phyloP scores from a whole-genome alignment of 2,329 filamentous ascomycete species.

The Aspergillus intermedius region DNA sequence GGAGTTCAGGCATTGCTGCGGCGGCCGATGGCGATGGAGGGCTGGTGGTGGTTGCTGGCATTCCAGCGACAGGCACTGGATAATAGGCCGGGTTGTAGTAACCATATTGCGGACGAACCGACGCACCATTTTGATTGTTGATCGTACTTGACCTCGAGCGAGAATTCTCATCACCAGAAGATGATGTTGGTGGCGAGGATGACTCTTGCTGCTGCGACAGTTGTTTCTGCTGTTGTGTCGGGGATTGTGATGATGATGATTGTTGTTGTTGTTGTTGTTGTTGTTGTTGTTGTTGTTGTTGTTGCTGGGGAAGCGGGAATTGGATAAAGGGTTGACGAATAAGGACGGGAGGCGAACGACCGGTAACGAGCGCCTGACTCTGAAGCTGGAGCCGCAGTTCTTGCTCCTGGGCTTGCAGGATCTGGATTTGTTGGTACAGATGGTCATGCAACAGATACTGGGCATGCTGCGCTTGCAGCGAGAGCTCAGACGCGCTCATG shows the following conservation, averaged over 20 bases:
- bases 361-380: slow-evolving; percentile 39
- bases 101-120: slow-evolving; percentile 25
- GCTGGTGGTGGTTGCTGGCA: slow-evolving; percentile 38
- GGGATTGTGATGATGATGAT: neutral
- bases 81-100: slow-evolving; percentile 33
- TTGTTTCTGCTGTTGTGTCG: slow-evolving; percentile 11
- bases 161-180: slow-evolving; percentile 29
- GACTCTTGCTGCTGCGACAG: slow-evolving; percentile 5
- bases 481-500: slow-evolving; percentile 33
- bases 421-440: slow-evolving; percentile 45
- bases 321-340: slow-evolving; percentile 38
- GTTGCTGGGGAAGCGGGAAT: slow-evolving; percentile 33
- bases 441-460: slow-evolving; percentile 45
- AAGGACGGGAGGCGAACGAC: slow-evolving; percentile 33
- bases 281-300: neutral
- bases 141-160: slow-evolving; percentile 32
- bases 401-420: slow-evolving; percentile 46
- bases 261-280: neutral
- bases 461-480: slow-evolving; percentile 41
- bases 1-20: slow-evolving; percentile 35
- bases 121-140: slow-evolving; percentile 27
- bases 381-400: slow-evolving; percentile 43
- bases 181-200: neutral
- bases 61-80: slow-evolving; percentile 28
- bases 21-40: slow-evolving; percentile 41